Percentiles rank a stretch among this genome's conserved stretches.
Conservation (phyloP, 768 basidiomycete species). For the Gyrodon lividus region DNA sequence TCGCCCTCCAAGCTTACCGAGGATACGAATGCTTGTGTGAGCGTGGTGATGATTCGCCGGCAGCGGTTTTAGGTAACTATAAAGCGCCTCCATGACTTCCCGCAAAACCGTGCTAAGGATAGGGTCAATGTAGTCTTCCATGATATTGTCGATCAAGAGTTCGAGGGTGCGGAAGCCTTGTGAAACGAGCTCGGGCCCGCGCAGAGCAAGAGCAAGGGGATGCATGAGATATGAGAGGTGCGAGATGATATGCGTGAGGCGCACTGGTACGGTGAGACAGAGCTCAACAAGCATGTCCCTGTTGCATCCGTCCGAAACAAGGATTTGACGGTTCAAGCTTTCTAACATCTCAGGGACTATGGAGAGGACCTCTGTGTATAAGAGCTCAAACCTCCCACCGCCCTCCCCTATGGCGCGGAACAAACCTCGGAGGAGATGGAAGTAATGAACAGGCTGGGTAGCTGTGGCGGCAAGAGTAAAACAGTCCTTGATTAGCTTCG, state of each 20-base stretch:
- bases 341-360: slow-evolving; percentile 97
- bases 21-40: slow-evolving; percentile 91
- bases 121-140: slow-evolving; percentile 96
- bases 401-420: slow-evolving; percentile 93
- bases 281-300: slow-evolving; percentile 96
- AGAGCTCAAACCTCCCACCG: slow-evolving; percentile 87
- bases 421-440: slow-evolving; percentile 85
- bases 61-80: slow-evolving; percentile 85
- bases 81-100: slow-evolving; percentile 92
- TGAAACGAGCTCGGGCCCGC: slow-evolving; percentile 87
- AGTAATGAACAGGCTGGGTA: slow-evolving; percentile 87
- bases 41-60: slow-evolving; percentile 88
- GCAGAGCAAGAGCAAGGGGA: slow-evolving; percentile 87
- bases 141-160: slow-evolving; percentile 98
- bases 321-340: slow-evolving; percentile 85
- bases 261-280: slow-evolving; percentile 93
- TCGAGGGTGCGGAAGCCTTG: slow-evolving; percentile 96
- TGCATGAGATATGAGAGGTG: slow-evolving; percentile 96
- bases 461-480: slow-evolving; percentile 93
- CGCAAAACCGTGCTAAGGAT: slow-evolving; percentile 89
- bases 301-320: slow-evolving; percentile 75
- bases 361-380: slow-evolving; percentile 96
- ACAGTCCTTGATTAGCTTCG: slow-evolving; percentile 92
- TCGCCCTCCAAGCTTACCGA: slow-evolving; percentile 94
- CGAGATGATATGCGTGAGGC: slow-evolving; percentile 94